Evolutionary conservation across 2,329 filamentous ascomycete species (phyloP), one percentile per base, ranked within the genome.

Genomic region (Monascus ruber): DNA sequence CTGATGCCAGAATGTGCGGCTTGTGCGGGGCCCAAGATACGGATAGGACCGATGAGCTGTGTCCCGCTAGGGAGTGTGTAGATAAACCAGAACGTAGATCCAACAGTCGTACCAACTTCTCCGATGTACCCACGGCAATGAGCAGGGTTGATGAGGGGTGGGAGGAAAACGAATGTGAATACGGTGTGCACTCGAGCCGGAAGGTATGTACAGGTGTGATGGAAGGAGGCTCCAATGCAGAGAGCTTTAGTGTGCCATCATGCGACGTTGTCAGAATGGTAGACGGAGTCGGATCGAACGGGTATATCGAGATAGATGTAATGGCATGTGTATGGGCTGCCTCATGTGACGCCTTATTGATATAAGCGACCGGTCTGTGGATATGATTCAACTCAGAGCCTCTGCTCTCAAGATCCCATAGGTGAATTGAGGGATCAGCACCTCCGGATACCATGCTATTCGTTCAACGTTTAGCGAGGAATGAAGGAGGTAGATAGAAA

Each of bases 51-150:
- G 80, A 77, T 0, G 78, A 79, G 31, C 63, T 74, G 46, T 84
- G 79, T 0, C 82, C 79, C 1, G 81, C 72, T 26, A 88, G 69
- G 1, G 79, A 77, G 54, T 87, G 83, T 1, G 83, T 79, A 35
- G 74, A 77, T 10, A 86, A 75, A 2, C 86, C 86, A 1, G 87
- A 88, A 38, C 84, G 82, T 28, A 95, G 71, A 56, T 96, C 89
- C 5, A 95, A 77, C 5, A 96, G 74, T 10, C 87, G 79, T 9
- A 94, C 83, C 25, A 83, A 74, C 5, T 85, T 85, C 55, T 91
- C 80, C 47, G 93, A 86, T 0, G 87, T 93, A 1, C 84, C 88
- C 53, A 86, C 91, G 6, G 89, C 87, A 6, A 95, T 83, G 4
- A 94, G 73, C 0, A 94, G 70, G 73, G 38, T 76, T 66, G 40